These are phyloP conservation scores for Neurospora sp. DNA, from an alignment of 495 filamentous ascomycete genomes.

Conservation along the genomic window DNA sequence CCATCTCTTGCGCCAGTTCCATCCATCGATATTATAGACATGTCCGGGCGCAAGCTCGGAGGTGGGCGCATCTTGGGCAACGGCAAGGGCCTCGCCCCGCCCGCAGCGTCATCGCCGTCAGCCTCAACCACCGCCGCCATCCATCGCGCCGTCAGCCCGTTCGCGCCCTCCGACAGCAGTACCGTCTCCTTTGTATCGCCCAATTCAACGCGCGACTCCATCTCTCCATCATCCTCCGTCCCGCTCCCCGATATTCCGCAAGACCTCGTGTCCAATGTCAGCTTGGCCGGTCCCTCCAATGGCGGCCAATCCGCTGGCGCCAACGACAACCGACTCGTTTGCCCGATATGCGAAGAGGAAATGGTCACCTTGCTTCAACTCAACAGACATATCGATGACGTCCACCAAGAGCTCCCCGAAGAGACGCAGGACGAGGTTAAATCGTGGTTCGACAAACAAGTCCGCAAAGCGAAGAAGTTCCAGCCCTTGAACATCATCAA, in stretches of 20 bases:
- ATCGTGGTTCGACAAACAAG: conserved; percentile 80
- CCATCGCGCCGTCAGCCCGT: conserved; percentile 29
- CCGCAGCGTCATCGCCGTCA: conserved; percentile 17
- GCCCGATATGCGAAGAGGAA: conserved; percentile 93
- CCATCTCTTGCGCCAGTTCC: not conserved
- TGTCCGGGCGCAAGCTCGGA: conserved; percentile 77
- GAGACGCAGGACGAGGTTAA: conserved; percentile 53
- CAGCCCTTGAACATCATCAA: conserved; percentile 78
- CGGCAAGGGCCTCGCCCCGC: conserved; percentile 65
- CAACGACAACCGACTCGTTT: conserved; percentile 52
- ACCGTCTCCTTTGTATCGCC: conserved; percentile 36
- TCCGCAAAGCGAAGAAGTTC: conserved; percentile 90
- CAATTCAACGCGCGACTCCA: conserved; percentile 17
- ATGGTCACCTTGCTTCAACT: conserved; percentile 95
- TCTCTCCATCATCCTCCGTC: conserved; percentile 29
- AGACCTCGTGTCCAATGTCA: conserved; percentile 39
- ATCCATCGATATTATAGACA: conserved; percentile 19
- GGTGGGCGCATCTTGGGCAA: conserved; percentile 82
- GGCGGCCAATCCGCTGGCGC: conserved; percentile 11
- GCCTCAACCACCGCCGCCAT: not conserved
- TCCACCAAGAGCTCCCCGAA: conserved; percentile 86
- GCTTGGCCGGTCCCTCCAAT: conserved; percentile 33
- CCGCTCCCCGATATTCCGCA: conserved; percentile 30
- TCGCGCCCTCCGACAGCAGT: conserved; percentile 45
- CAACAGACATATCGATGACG: conserved; percentile 91